Percentiles rank a stretch among this genome's conserved stretches.
Evolutionary conservation across 2,329 filamentous ascomycete genomes (phyloP).

Genomic region (Ceratocystis colombiana): DNA sequence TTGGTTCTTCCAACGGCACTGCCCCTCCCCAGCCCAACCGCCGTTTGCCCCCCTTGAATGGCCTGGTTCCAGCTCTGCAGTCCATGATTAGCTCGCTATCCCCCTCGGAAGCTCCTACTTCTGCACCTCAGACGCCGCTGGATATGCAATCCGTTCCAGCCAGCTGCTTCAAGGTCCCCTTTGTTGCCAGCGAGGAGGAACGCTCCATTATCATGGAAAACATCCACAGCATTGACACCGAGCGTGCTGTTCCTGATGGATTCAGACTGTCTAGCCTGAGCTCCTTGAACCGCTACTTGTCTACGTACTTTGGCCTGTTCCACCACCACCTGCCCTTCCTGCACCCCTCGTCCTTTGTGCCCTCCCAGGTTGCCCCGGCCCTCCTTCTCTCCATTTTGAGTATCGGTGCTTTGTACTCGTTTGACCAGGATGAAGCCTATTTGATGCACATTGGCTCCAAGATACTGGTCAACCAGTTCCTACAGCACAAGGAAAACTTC

Average conservation of each 20-base stretch:
- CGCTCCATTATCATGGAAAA: conserved; percentile 76
- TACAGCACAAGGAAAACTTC: conserved; percentile 98
- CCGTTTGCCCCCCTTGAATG: conserved; percentile 54
- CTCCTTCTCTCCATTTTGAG: conserved; percentile 83
- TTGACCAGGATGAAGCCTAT: conserved; percentile 94
- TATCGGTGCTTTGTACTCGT: conserved; percentile 91
- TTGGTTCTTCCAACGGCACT: conserved; percentile 47
- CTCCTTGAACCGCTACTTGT: conserved; percentile 81
- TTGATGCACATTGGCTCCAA: conserved; percentile 97
- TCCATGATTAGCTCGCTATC: conserved; percentile 67
- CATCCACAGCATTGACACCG: conserved; percentile 68
- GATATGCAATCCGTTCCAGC: conserved; percentile 27
- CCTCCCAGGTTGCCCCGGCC: conserved; percentile 67
- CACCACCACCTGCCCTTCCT: conserved; percentile 94
- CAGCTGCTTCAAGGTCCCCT: conserved; percentile 55
- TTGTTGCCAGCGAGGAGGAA: conserved; percentile 75
- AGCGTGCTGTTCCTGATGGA: conserved; percentile 73
- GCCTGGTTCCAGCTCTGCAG: conserved; percentile 54
- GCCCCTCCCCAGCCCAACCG: conserved; percentile 46
- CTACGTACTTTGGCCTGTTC: conserved; percentile 94
- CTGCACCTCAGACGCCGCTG: conserved; percentile 19
- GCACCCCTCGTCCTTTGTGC: conserved; percentile 82
- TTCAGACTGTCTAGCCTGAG: conserved; percentile 76
- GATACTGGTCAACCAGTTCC: conserved; percentile 89
- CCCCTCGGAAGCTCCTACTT: conserved; percentile 44